phyloP scores from a whole-genome alignment of 1,284 basidiomycete species.

The Laetiporus sulphureus region DNA sequence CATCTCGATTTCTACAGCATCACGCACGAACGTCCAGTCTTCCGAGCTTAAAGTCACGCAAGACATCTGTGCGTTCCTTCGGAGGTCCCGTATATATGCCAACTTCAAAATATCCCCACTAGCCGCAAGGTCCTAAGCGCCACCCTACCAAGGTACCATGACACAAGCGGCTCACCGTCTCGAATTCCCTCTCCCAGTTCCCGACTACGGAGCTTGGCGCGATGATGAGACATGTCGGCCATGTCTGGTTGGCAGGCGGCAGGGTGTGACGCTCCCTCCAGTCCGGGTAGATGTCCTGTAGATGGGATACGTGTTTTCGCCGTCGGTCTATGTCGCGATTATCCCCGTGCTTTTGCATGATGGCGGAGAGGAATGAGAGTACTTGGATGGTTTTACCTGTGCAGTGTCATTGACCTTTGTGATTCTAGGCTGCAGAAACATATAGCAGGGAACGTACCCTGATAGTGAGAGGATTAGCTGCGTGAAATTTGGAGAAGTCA shows the following conservation, averaged over 20 bases:
- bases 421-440: too few relatives aligned
- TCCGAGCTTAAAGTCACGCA: slow-evolving; percentile 68
- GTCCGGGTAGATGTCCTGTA: slow-evolving; percentile 49
- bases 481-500: background rate
- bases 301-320: slow-evolving; percentile 48
- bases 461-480: too few relatives aligned
- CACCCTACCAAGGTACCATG: background rate
- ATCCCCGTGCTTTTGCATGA: slow-evolving; percentile 73
- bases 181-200: slow-evolving; percentile 80
- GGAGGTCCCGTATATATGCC: slow-evolving; percentile 54
- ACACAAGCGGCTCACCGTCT: slow-evolving; percentile 39
- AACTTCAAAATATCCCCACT: slow-evolving; percentile 83
- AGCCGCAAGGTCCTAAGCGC: background rate
- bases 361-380: slow-evolving; percentile 78
- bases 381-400: slow-evolving; percentile 84
- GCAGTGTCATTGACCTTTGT: too few relatives aligned
- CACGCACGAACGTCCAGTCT: slow-evolving; percentile 66
- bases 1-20: too few relatives aligned
- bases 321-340: slow-evolving; percentile 57
- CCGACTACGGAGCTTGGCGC: slow-evolving; percentile 72
- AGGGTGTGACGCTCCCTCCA: slow-evolving; percentile 48
- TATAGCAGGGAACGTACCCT: too few relatives aligned
- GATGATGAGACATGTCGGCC: slow-evolving; percentile 80
- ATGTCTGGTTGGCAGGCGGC: slow-evolving; percentile 58
- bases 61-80: slow-evolving; percentile 42